Base-by-base conservation (phyloP, 345 rosid genomes). In the Xanthoceras sorbifolium region DNA sequence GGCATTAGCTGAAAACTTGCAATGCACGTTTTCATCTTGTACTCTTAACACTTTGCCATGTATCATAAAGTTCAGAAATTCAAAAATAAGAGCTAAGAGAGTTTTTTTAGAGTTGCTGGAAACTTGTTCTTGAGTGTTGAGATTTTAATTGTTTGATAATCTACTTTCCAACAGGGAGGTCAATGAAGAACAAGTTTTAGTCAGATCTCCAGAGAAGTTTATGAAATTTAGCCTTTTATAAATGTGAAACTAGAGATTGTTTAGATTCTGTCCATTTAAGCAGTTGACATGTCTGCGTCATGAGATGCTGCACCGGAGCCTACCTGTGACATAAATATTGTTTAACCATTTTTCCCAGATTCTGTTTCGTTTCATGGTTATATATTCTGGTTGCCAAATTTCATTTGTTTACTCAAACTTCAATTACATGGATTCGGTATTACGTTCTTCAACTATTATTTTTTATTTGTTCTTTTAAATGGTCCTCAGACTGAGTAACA, bases 221-320 rank as follows among this genome's bases (percentile, higher is more conserved):
- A 42, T 18, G 17, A 14, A 57, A 57, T 9, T 5, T 20, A 22
- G 62, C 26, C 62, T 57, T 57, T 22, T 57, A 9, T 12, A 57
- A 22, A 17, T n/a, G 22, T n/a, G 23, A 7, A 54, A 42, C 1
- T 2, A 2, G 46, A 42, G 36, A 59, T 63, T 64, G 9, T 66
- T 29, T 54, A 14, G n/a, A 66, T 36, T 9, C 20, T 34, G 29
- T 63, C 29, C 15, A 6, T 48, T 38, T 14, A 64, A 3, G 28
- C 60, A 67, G 64, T 50, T 74, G 28, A 31, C 26, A 22, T 57
- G 70, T 22, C 18, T 65, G 40, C 68, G 46, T 73, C 68, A 18
- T 28, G 76, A 44, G 20, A 26, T 57, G 28, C 40, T 42, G 31
- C 40, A 17, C 18, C 6, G 17, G 20, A 62, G 40, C 15, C 40